Evolutionary conservation across 139 green algal genomes (phyloP).

Genomic region (Asterochloris sp.): DNA sequence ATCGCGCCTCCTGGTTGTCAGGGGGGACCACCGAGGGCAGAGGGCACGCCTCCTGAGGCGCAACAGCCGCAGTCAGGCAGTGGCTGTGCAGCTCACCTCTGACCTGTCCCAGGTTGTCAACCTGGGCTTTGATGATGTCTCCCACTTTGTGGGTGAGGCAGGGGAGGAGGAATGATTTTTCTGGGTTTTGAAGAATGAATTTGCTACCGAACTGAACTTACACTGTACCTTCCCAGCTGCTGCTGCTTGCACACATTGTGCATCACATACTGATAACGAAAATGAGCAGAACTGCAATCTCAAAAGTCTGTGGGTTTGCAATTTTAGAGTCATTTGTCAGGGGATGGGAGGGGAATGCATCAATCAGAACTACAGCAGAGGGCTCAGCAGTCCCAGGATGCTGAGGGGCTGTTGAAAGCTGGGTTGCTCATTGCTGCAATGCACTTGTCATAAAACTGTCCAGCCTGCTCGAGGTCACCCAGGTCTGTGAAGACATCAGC

Average conservation of each 20-base stretch:
- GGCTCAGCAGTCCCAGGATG: too few species aligned
- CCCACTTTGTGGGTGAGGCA: slow-evolving; percentile 38
- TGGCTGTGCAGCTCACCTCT: slow-evolving; percentile 57
- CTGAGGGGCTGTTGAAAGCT: too few species aligned
- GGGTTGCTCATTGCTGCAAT: slow-evolving; percentile 24
- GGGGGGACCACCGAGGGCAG: slow-evolving; percentile 43
- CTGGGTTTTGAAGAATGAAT: background rate
- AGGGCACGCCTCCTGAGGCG: slow-evolving; percentile 47
- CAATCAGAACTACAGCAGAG: background rate
- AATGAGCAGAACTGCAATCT: too few species aligned
- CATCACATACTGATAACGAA: too few species aligned
- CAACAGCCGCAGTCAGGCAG: slow-evolving; percentile 24
- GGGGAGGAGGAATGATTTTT: slow-evolving; percentile 21
- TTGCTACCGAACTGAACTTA: too few species aligned
- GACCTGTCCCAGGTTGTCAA: slow-evolving; percentile 48
- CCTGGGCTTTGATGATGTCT: slow-evolving; percentile 64
- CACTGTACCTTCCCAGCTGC: too few species aligned
- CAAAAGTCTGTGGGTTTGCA: too few species aligned
- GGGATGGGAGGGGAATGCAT: too few species aligned
- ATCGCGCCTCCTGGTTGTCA: slow-evolving; percentile 54
- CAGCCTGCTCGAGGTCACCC: slow-evolving; percentile 33
- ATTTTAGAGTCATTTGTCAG: too few species aligned
- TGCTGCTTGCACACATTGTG: too few species aligned
- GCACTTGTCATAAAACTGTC: slow-evolving; percentile 39
- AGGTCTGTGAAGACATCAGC: slow-evolving; percentile 40